Conservation (phyloP, 2,329 filamentous ascomycete species). For the Aureobasidium vineae region DNA sequence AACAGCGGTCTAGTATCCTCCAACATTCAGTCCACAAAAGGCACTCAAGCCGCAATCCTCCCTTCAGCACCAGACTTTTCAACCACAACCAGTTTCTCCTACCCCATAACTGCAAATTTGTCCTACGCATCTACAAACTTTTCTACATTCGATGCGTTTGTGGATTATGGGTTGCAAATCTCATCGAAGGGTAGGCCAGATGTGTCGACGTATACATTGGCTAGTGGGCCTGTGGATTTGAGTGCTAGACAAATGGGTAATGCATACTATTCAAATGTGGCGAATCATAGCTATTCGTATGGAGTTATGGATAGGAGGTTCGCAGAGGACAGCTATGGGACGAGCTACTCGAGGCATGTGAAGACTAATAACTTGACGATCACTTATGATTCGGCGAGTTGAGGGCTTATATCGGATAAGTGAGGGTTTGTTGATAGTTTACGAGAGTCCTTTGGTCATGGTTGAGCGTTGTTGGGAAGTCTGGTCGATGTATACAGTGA, state of each 20-base stretch:
- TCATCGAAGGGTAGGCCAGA: background rate
- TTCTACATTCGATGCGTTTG: background rate
- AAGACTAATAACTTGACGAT: constrained; percentile 11
- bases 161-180: constrained; percentile 15
- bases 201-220: background rate
- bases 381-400: constrained; percentile 1
- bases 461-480: no score
- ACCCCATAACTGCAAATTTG: background rate
- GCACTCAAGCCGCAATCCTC: constrained; percentile 41
- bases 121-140: background rate
- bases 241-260: background rate
- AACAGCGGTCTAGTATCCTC: constrained; percentile 56
- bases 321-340: constrained; percentile 3
- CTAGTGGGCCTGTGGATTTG: background rate
- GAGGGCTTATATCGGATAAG: background rate
- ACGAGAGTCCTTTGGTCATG: background rate
- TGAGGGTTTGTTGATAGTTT: no score
- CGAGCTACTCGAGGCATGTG: constrained; percentile 1
- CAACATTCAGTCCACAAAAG: constrained; percentile 53
- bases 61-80: constrained; percentile 3
- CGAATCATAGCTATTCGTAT: constrained; percentile 11
- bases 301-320: constrained; percentile 13
- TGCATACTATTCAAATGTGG: constrained; percentile 7
- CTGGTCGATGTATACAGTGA: no score
- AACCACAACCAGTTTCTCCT: constrained; percentile 1